Conservation (phyloP, 2,329 filamentous ascomycete species). For the Zalaria obscura region DNA sequence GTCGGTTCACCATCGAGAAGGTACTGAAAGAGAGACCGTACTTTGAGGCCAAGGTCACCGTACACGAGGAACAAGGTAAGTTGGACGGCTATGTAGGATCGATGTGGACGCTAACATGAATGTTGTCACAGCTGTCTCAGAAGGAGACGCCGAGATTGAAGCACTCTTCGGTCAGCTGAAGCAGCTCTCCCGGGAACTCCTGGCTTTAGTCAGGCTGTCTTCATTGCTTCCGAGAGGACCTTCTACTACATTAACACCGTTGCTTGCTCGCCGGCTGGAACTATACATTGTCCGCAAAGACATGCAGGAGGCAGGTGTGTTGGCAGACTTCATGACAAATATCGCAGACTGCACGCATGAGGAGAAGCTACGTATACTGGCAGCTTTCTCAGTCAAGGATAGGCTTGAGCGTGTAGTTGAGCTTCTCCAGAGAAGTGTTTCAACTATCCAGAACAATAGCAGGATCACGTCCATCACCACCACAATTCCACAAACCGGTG, state of each 20-base stretch:
- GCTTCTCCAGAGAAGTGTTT: conserved; percentile 68
- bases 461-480: conserved; percentile 68
- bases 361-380: conserved; percentile 77
- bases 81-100: neutral
- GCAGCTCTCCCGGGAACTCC: conserved; percentile 69
- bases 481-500: conserved; percentile 24
- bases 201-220: conserved; percentile 71
- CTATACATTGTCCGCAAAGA: conserved; percentile 75
- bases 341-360: conserved; percentile 76
- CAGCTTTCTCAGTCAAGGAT: conserved; percentile 64
- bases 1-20: conserved; percentile 61
- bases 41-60: conserved; percentile 67
- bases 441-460: conserved; percentile 72
- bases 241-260: conserved; percentile 55
- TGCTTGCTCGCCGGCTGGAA: conserved; percentile 77
- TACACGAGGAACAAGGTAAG: conserved; percentile 47
- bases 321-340: conserved; percentile 96
- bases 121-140: conserved; percentile 12
- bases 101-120: too few relatives aligned
- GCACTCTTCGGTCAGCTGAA: conserved; percentile 70
- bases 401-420: conserved; percentile 72
- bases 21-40: conserved; percentile 67
- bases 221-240: conserved; percentile 64
- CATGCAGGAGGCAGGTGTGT: conserved; percentile 62
- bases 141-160: conserved; percentile 48